Evolutionary conservation across 164 flowering plant species (phyloP), one percentile per base, ranked within the genome.

Genomic region (Euptelea pleiosperma): DNA sequence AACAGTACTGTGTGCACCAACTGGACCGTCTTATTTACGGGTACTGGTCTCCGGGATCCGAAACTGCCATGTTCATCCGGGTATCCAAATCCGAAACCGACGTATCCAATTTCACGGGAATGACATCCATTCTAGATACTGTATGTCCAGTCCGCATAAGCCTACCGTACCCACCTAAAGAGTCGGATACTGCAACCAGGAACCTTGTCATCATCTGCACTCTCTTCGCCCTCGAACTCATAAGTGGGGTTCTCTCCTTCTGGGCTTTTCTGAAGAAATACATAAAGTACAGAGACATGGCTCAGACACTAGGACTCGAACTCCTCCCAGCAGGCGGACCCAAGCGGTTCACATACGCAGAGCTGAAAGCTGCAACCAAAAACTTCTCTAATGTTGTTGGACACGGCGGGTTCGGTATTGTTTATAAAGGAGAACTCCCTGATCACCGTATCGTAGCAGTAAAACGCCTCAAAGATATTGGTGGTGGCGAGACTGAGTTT

Each of bases 221-320:
- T 0, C 70, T 88, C 3, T 85, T 88, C 33, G 74, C 82, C 1
- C 72, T 81, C 0, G 96, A 85, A 78, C 68, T 88, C 6, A 57
- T 82, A n/a, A 51, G 68, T 26, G 90, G 91, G 1, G 80, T 61
- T 26, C 49, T 70, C n/a, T 81, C 81, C 62, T 83, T 85, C 63
- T 76, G 83, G 81, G 79, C 84, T 0, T 88, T 88, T 60, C 40
- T 88, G 15, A 83, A 80, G 58, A 83, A 71, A 55, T 85, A 80
- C 59, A 72, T 76, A 44, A 83, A 84, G 70, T 85, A 88, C 47
- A 64, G 83, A 43, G 82, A 83, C 74, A 83, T 85, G 90, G 91
- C 91, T 14, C 61, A 68, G 57, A 80, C 82, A 0, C 66, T 85
- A 5, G 91, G 91, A 70, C 78, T 88, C 0, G 91, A 85, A 53